Evolutionary conservation across 208 protist genomes (phyloP).

Genomic region (Leishmania gerbilli): DNA sequence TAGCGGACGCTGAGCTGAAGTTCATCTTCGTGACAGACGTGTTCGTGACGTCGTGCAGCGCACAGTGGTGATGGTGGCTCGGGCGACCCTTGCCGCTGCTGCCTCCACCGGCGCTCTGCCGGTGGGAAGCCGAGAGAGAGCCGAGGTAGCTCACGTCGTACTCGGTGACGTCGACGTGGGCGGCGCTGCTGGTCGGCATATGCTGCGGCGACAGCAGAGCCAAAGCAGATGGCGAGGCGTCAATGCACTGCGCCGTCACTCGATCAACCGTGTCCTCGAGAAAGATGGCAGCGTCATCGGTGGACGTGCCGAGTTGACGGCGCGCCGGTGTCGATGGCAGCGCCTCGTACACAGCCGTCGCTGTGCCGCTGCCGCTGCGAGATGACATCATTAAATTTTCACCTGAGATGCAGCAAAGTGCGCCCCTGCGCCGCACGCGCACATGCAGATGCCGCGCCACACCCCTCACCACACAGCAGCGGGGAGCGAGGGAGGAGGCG

Average conservation of each 20-base stretch:
- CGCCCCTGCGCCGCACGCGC: background rate
- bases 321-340: slow-evolving; percentile 32
- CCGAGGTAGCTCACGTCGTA: slow-evolving; percentile 65
- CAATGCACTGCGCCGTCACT: slow-evolving; percentile 68
- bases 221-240: slow-evolving; percentile 63
- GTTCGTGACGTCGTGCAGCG: slow-evolving; percentile 53
- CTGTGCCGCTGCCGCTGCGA: background rate
- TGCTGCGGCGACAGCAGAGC: slow-evolving; percentile 82
- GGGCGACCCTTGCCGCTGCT: slow-evolving; percentile 12
- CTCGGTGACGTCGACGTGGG: slow-evolving; percentile 70
- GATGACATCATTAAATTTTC: background rate
- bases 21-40: slow-evolving; percentile 22
- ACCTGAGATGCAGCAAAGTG: background rate
- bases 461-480: background rate
- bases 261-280: slow-evolving; percentile 83
- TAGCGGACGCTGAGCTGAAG: slow-evolving; percentile 24
- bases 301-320: slow-evolving; percentile 64
- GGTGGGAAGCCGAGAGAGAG: slow-evolving; percentile 10
- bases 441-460: background rate
- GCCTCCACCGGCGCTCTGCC: slow-evolving; percentile 5
- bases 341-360: slow-evolving; percentile 7
- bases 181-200: slow-evolving; percentile 24
- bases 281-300: slow-evolving; percentile 85
- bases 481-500: background rate
- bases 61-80: slow-evolving; percentile 9